These are phyloP conservation scores for Neoboletus brunneissimus DNA, from an alignment of 768 basidiomycete species.

Conservation along the genomic window DNA sequence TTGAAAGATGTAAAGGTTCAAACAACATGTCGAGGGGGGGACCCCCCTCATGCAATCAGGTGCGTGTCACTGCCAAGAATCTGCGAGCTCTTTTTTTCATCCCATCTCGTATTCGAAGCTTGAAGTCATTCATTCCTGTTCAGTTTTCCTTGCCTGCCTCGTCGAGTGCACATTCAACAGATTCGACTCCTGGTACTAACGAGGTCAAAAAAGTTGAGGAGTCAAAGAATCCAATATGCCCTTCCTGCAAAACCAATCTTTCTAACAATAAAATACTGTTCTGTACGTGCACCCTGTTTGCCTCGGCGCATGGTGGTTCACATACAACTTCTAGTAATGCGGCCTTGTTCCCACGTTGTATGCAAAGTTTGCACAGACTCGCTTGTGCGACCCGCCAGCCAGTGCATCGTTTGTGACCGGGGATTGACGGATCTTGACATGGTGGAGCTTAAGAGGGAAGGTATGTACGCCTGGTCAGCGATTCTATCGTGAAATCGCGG, in stretches of 20 bases:
- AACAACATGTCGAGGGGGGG: slow-evolving; percentile 83
- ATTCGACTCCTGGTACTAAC: slow-evolving; percentile 37
- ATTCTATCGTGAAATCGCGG: neutral
- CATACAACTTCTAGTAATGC: slow-evolving; percentile 53
- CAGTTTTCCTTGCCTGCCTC: slow-evolving; percentile 61
- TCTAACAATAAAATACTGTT: slow-evolving; percentile 75
- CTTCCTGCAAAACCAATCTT: slow-evolving; percentile 80
- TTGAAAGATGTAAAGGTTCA: slow-evolving; percentile 81
- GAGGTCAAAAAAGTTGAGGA: slow-evolving; percentile 50
- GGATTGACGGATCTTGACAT: slow-evolving; percentile 65
- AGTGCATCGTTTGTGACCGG: slow-evolving; percentile 86
- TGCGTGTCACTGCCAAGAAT: slow-evolving; percentile 39
- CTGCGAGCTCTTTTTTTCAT: neutral
- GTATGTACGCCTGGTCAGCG: slow-evolving; percentile 36
- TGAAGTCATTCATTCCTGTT: slow-evolving; percentile 81
- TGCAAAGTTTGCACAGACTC: slow-evolving; percentile 92
- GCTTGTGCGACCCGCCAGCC: slow-evolving; percentile 71
- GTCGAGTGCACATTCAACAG: slow-evolving; percentile 37
- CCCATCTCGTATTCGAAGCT: slow-evolving; percentile 39
- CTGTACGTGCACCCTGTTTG: slow-evolving; percentile 43
- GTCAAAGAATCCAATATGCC: slow-evolving; percentile 66
- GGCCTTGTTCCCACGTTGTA: slow-evolving; percentile 86
- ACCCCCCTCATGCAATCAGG: slow-evolving; percentile 75
- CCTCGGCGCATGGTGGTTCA: neutral
- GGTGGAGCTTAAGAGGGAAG: slow-evolving; percentile 86